Evolutionary conservation across 2,329 filamentous ascomycete genomes (phyloP).

Genomic region (Claviceps purpurea): DNA sequence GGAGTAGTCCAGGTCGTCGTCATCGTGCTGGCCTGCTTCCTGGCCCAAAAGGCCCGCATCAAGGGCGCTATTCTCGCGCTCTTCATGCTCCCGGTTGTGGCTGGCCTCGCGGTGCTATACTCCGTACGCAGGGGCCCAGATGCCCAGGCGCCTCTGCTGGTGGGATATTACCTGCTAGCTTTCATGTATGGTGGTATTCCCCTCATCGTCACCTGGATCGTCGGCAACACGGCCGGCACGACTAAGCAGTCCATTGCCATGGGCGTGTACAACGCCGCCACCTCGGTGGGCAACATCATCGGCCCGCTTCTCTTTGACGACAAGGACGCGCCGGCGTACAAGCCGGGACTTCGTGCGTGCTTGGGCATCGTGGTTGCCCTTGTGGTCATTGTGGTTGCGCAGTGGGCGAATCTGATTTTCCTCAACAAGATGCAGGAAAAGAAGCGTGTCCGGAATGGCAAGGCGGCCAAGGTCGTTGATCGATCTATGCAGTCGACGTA

Average conservation of each 20-base stretch:
- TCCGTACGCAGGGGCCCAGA: conserved; percentile 34
- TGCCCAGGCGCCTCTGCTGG: conserved; percentile 30
- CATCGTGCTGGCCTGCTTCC: conserved; percentile 44
- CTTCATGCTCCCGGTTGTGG: conserved; percentile 46
- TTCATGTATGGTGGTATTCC: conserved; percentile 56
- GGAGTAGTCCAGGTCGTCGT: conserved; percentile 46
- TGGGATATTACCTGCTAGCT: conserved; percentile 51
- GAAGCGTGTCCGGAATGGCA: conserved; percentile 44
- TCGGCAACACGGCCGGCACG: conserved; percentile 53
- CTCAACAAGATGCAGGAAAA: conserved; percentile 44
- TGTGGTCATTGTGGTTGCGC: conserved; percentile 36
- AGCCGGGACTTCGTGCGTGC: conserved; percentile 40
- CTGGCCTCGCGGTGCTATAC: conserved; percentile 41
- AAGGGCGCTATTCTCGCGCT: conserved; percentile 42
- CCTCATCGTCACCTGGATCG: conserved; percentile 53
- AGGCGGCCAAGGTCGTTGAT: conserved; percentile 45
- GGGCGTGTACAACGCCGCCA: conserved; percentile 49
- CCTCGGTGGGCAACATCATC: conserved; percentile 52
- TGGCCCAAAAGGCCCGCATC: conserved; percentile 40
- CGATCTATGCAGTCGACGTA: conserved; percentile 45
- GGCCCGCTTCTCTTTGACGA: conserved; percentile 49
- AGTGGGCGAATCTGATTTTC: conserved; percentile 39
- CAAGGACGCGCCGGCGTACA: conserved; percentile 44
- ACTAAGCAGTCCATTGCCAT: conserved; percentile 55
- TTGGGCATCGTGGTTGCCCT: conserved; percentile 41